phyloP scores from a whole-genome alignment of 805 yeast genomes.

The Candida verbasci region DNA sequence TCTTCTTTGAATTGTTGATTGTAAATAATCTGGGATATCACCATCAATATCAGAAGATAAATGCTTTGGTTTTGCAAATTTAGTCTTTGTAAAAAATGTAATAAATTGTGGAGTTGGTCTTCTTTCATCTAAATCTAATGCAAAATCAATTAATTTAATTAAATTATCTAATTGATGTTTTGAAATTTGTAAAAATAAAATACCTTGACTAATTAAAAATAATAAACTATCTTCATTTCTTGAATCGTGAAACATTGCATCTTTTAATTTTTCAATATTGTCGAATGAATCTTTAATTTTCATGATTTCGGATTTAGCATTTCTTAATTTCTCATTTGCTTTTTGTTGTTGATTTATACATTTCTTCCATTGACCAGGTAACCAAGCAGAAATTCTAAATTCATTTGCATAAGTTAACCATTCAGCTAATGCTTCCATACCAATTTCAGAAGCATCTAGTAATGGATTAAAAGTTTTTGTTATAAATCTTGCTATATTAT shows the following conservation, averaged over 20 bases:
- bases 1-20: slow-evolving; percentile 13
- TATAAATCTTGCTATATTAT: slow-evolving; percentile 19
- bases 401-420: slow-evolving; percentile 29
- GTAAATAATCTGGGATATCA: slow-evolving; percentile 7
- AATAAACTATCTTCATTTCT: slow-evolving; percentile 22
- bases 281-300: slow-evolving; percentile 7
- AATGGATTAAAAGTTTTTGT: slow-evolving; percentile 14
- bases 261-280: slow-evolving; percentile 9
- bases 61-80: slow-evolving; percentile 7
- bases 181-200: slow-evolving; percentile 17
- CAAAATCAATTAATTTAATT: slow-evolving; percentile 14
- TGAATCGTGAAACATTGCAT: slow-evolving; percentile 7
- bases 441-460: slow-evolving; percentile 14
- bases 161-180: slow-evolving; percentile 14
- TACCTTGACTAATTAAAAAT: slow-evolving; percentile 20
- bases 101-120: slow-evolving; percentile 17
- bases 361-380: slow-evolving; percentile 10
- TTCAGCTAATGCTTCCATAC: slow-evolving; percentile 12
- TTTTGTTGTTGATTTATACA: slow-evolving; percentile 14
- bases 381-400: slow-evolving; percentile 17
- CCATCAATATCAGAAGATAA: slow-evolving; percentile 4
- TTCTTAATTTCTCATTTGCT: slow-evolving; percentile 12
- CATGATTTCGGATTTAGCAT: slow-evolving; percentile 10
- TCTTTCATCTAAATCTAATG: slow-evolving; percentile 17
- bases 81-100: slow-evolving; percentile 14